Base-by-base conservation (phyloP, 257 asterid genomes). In the Nicotiana sylvestris region DNA sequence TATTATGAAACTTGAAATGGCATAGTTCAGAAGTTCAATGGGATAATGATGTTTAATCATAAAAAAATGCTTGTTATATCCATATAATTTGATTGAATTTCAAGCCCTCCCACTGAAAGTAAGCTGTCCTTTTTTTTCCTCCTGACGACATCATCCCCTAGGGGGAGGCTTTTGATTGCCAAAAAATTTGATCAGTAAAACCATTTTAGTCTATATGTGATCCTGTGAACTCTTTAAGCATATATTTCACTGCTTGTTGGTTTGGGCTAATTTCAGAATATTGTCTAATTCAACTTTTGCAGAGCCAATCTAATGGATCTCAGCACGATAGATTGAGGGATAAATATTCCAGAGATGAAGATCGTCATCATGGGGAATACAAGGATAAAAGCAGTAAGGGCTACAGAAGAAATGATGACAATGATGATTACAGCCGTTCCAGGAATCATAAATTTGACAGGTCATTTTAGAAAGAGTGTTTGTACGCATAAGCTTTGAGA, bases 361-460 rank as follows among this genome's bases (percentile, higher is more conserved):
- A 57, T 32, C 69, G 78, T 72, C 21, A 72, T 21, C 4, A 9
- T 74, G 62, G 32, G 37, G 78, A 21, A 6, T 74, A 46, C 79
- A 74, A 13, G 61, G 79, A 74, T 80, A 85, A 82, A 70, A 62
- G 70, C 85, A 78, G 27, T 7, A 88, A 90, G 81, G 29, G 74
- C 77, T 68, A 83, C 77, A 87, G 86, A 85, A 89, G 91, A 84
- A 86, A 89, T 83, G 86, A 85, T 61, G 85, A 83, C 61, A 80
- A 85, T 64, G 94, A 87, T 81, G 90, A 89, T 83, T 81, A 88
- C 83, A 85, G 86, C 83, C 86, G 29, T 81, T 83, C 88, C 62
- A 72, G 89, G 77, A 82, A 80, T 86, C 84, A 84, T 37, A 87
- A 86, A 84, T 88, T 87, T 84, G 88, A 87, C 92, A 89, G 94